Base-by-base conservation (phyloP, 1,284 basidiomycete species). In the Erythrobasidium hasegawianum region DNA sequence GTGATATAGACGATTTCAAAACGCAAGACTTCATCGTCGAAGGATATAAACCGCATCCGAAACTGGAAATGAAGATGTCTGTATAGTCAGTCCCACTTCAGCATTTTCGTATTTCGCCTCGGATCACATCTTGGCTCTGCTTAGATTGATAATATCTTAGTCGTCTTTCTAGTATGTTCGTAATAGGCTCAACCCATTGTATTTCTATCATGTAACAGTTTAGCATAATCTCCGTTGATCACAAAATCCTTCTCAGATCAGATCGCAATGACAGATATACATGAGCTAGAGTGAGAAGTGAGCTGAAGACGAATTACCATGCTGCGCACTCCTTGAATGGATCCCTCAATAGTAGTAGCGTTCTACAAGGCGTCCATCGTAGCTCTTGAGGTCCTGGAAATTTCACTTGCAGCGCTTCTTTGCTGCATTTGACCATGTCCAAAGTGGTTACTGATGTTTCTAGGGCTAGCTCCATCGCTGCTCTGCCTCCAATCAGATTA, bases 1-100 rank as follows among this genome's bases (percentile, higher is more conserved):
- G 71, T 45, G 67, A 60, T 16, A 91, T 97, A 53, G 93, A 97
- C 77, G 87, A 86, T 43, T 95, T 97, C 76, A 82, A 79, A 66
- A 83, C 82, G 57, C 85, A 85, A 20, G 93, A 98, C 77, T 86
- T 98, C 69, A 82, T 87, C 50, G 84, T 98, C 10, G 86, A 89
- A 67, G 88, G 87, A 0, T 98, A 98, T 76, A 83, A 88, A 70
- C 89, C 90, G 11, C 85, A 91, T 76, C 87, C 87, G 7, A 83
- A 85, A 72, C 92, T 98, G 74, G 82, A 89, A 59, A 97, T 98
- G 95, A 93, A 93, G 81, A 97, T 97, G 95, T 94, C 90, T 77
- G 90, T 96, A 43, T 92, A 81, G 54, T n/a, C n/a, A n/a, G 7
- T n/a, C 2, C 14, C 1, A 24, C n/a, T n/a, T 24, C 5, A 33